Percentiles rank a stretch among this genome's conserved stretches.
Conservation (phyloP, 2,329 filamentous ascomycete species). For the Aspergillus chevalieri region DNA sequence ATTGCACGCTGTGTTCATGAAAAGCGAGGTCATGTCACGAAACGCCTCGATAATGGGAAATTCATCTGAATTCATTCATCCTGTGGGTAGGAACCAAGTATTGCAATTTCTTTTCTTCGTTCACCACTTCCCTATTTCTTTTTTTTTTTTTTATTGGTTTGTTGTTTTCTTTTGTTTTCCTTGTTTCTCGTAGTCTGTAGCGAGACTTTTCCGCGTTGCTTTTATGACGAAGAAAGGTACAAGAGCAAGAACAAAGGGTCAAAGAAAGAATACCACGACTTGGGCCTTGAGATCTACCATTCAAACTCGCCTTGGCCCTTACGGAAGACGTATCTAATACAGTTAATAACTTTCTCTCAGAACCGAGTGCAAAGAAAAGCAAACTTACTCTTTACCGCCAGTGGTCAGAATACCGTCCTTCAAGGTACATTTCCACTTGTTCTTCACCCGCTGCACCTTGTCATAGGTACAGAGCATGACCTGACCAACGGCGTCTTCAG, state of each 20-base stretch:
- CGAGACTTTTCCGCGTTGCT: background rate
- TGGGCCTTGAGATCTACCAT: constrained; percentile 57
- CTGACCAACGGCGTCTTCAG: constrained; percentile 74
- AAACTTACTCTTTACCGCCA: constrained; percentile 76
- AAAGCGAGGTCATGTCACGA: too few relatives aligned
- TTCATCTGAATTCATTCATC: too few relatives aligned
- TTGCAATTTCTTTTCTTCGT: background rate
- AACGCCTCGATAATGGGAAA: too few relatives aligned
- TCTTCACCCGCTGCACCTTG: constrained; percentile 98
- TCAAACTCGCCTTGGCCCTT: constrained; percentile 97
- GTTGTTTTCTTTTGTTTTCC: constrained; percentile 6
- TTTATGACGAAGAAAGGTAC: background rate
- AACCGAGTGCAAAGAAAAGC: background rate
- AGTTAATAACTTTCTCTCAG: constrained; percentile 17
- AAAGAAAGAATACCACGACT: background rate
- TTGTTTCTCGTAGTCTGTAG: background rate
- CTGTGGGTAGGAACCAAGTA: background rate
- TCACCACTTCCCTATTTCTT: constrained; percentile 4
- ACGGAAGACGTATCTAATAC: constrained; percentile 77
- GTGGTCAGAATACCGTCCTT: constrained; percentile 95
- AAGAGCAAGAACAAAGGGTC: background rate
- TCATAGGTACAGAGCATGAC: constrained; percentile 99
- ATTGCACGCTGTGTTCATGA: too few relatives aligned
- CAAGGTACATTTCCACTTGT: constrained; percentile 98
- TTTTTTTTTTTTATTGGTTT: constrained; percentile 4